These are phyloP conservation scores for Globisporangium splendens DNA, from an alignment of 352 stramenopile genomes.

Conservation along the genomic window DNA sequence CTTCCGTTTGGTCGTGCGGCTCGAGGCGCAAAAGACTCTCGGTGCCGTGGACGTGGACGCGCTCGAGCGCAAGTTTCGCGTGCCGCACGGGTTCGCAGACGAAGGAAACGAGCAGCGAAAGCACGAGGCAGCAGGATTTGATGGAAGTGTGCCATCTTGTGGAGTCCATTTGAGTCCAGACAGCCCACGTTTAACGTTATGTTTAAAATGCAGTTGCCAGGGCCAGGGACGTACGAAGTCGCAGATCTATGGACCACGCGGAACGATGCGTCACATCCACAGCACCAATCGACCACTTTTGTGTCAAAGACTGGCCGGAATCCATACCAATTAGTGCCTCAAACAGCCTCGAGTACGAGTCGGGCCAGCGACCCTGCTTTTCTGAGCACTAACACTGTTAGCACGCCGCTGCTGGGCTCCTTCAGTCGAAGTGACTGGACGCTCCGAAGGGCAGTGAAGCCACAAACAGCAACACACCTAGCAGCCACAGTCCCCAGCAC, in stretches of 20 bases:
- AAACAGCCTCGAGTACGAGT: neutral
- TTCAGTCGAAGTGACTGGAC: conserved; percentile 9
- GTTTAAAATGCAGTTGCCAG: conserved; percentile 16
- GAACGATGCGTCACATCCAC: neutral
- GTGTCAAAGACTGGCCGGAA: conserved; percentile 9
- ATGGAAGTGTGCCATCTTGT: conserved; percentile 16
- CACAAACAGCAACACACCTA: conserved; percentile 1
- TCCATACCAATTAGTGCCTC: conserved; percentile 16
- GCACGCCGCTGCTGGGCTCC: conserved; percentile 4
- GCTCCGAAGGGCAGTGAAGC: neutral
- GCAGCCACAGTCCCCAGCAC: neutral
- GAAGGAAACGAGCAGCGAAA: conserved; percentile 30
- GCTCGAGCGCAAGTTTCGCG: conserved; percentile 54
- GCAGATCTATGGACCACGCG: conserved; percentile 21
- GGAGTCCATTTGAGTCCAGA: too few relatives aligned
- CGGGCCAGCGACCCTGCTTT: too few relatives aligned
- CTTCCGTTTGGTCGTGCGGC: conserved; percentile 59
- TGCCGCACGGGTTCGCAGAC: conserved; percentile 44
- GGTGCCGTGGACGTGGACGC: conserved; percentile 40
- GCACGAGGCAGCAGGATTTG: conserved; percentile 10
- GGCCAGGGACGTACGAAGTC: conserved; percentile 52
- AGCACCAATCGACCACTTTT: conserved; percentile 17
- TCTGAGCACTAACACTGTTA: too few relatives aligned
- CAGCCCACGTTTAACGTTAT: too few relatives aligned
- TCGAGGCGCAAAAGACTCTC: conserved; percentile 56